phyloP scores from a whole-genome alignment of 768 basidiomycete genomes.

The Pleurotus sapidus region DNA sequence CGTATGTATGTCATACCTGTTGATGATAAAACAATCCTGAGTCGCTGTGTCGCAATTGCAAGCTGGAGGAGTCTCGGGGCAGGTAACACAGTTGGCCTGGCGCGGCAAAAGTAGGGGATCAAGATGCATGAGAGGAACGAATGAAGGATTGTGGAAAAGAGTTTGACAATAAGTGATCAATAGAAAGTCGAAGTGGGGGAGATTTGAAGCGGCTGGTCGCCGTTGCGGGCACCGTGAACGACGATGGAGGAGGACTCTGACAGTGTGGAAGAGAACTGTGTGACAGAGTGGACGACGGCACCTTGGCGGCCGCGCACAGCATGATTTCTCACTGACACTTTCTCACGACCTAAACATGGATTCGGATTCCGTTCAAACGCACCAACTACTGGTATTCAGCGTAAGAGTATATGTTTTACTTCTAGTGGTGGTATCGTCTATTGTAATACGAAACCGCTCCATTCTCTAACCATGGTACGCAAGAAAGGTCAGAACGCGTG shows the following conservation, averaged over 20 bases:
- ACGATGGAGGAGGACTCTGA: slow-evolving; percentile 10
- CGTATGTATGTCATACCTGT: slow-evolving; percentile 40
- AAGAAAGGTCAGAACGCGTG: too few species aligned
- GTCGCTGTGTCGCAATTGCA: slow-evolving; percentile 51
- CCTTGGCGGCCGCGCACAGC: neutral
- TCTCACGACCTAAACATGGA: slow-evolving; percentile 1
- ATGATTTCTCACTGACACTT: neutral
- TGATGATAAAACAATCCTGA: slow-evolving; percentile 59
- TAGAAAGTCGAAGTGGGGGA: slow-evolving; percentile 20
- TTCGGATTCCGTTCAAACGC: too few species aligned
- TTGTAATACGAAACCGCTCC: too few species aligned
- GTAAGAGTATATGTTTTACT: too few species aligned
- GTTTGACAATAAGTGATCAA: slow-evolving; percentile 17
- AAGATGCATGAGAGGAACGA: slow-evolving; percentile 26
- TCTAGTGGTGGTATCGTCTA: too few species aligned
- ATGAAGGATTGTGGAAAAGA: slow-evolving; percentile 29
- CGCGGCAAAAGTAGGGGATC: slow-evolving; percentile 36
- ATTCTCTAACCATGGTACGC: too few species aligned
- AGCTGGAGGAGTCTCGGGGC: slow-evolving; percentile 39
- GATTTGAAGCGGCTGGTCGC: slow-evolving; percentile 14
- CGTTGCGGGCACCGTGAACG: slow-evolving; percentile 12
- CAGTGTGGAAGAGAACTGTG: neutral
- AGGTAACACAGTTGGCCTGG: slow-evolving; percentile 44
- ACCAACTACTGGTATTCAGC: too few species aligned
- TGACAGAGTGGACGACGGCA: too few species aligned